These are phyloP conservation scores for Flueggea neowawraea DNA, from an alignment of 441 rosid genomes.

Conservation along the genomic window DNA sequence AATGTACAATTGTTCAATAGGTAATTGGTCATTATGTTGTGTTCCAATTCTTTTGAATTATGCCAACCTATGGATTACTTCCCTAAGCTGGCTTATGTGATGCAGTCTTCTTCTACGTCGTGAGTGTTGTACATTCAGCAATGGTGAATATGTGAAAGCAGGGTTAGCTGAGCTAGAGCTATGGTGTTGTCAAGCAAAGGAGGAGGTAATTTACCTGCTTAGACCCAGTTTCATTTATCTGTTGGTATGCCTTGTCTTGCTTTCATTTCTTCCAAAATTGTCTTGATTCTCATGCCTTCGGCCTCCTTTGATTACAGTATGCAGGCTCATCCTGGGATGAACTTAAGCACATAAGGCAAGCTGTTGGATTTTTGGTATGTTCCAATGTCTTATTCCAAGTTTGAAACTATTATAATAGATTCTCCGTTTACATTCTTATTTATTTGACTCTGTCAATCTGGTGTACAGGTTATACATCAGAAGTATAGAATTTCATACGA, in stretches of 20 bases:
- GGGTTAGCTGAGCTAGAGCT: slow-evolving; percentile 95
- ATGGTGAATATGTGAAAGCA: slow-evolving; percentile 94
- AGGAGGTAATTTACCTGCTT: slow-evolving; percentile 44
- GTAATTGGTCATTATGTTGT: no score
- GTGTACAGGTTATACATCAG: slow-evolving; percentile 90
- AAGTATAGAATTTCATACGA: slow-evolving; percentile 96
- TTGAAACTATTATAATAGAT: not conserved
- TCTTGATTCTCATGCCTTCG: slow-evolving; percentile 13
- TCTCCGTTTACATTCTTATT: not conserved
- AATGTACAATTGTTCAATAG: no score
- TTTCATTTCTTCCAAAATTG: not conserved
- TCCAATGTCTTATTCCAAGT: not conserved
- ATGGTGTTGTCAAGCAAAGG: slow-evolving; percentile 86
- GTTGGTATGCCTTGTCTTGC: no score
- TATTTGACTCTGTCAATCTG: slow-evolving; percentile 16
- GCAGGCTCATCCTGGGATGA: slow-evolving; percentile 99
- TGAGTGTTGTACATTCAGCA: no score
- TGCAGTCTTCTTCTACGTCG: no score
- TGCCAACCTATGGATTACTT: no score
- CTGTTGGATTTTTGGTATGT: slow-evolving; percentile 98
- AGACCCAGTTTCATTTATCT: no score
- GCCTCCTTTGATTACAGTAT: slow-evolving; percentile 62
- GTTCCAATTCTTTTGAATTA: no score
- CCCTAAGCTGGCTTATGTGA: no score
- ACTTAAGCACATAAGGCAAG: slow-evolving; percentile 97